Evolutionary conservation across 139 green algal species (phyloP), one percentile per base, ranked within the genome.

Genomic region (Chlorella sp.): DNA sequence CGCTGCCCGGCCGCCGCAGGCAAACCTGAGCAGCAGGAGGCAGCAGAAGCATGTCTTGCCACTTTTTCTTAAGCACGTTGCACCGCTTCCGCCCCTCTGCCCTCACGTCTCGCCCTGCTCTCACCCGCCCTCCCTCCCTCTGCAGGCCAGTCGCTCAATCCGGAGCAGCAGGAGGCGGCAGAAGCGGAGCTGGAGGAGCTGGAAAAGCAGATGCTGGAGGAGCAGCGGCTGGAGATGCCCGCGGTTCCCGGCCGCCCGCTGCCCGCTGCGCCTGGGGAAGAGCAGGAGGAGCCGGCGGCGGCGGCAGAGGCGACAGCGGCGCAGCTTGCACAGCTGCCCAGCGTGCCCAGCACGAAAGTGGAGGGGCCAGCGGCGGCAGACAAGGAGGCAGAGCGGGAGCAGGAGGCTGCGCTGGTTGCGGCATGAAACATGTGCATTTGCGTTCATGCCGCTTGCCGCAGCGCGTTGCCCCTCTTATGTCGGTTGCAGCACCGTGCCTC

Each of bases 121-220:
- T n/a, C n/a, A n/a, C n/a, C n/a, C n/a, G n/a, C n/a, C n/a, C n/a
- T n/a, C n/a, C n/a, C n/a, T n/a, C n/a, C 30, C 16, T 7, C 64
- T 71, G 36, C 75, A 82, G 76, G 76, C 34, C 60, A 82, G 36
- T 82, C 76, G 23, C 76, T 82, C 36, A 72, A 72, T 17, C 60
- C 76, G 2, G 76, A 82, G 36, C 60, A 82, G 36, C 21, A 63
- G 28, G 57, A 82, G 57, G 76, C 76, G 26, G 76, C 76, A 5
- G 76, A 47, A 12, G 36, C 23, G 2, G 76, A 82, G 39, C 76
- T 82, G 36, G 23, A 56, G 4, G 36, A 82, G 36, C 39, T 82
- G 34, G 76, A 82, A 63, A 38, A 38, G 36, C 76, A 82, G 76
- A 63, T 82, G 25, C 60, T 82, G 60, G 76, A 82, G 36, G 23